Percentiles rank a stretch among this genome's conserved stretches.
Evolutionary conservation across 2,329 filamentous ascomycete species (phyloP).

Genomic region (Hymenoscyphus scutula): DNA sequence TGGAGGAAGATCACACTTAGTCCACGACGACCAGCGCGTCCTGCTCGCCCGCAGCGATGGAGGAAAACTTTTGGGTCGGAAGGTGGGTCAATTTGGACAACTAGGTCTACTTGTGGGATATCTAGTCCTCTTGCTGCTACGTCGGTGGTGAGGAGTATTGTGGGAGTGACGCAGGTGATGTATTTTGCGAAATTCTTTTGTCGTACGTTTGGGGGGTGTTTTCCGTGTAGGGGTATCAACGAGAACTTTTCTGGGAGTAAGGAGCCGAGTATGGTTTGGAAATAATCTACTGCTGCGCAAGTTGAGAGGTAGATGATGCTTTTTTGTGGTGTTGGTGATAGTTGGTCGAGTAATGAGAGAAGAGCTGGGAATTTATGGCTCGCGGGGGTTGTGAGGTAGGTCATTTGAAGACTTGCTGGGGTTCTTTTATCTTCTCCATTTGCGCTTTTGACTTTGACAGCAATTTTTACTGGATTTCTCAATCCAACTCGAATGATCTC

Average conservation of each 20-base stretch:
- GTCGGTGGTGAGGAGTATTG: conserved; percentile 87
- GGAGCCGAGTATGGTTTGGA: conserved; percentile 72
- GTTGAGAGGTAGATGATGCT: conserved; percentile 91
- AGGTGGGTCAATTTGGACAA: conserved; percentile 81
- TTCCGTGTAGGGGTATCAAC: conserved; percentile 83
- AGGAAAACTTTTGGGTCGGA: conserved; percentile 94
- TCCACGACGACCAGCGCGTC: conserved; percentile 82
- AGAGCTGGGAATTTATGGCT: conserved; percentile 78
- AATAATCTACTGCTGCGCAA: conserved; percentile 93
- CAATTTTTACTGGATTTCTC: conserved; percentile 91
- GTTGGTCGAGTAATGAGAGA: conserved; percentile 63
- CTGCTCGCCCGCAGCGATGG: conserved; percentile 86
- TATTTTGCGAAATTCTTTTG: conserved; percentile 86
- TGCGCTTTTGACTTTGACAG: conserved; percentile 83
- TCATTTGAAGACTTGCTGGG: conserved; percentile 89
- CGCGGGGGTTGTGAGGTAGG: conserved; percentile 72
- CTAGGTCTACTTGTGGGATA: conserved; percentile 86
- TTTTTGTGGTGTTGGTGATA: conserved; percentile 75
- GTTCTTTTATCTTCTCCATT: conserved; percentile 81
- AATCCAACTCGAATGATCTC: conserved; percentile 90
- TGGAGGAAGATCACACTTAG: conserved; percentile 83
- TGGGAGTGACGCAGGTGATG: conserved; percentile 68
- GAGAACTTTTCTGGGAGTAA: conserved; percentile 67
- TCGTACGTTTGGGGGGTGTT: conserved; percentile 83
- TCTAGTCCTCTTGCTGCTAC: conserved; percentile 88